A percentile compares a stretch with the other conserved stretches of the same genome.
Evolutionary conservation across 805 yeast species (phyloP).

Genomic region (Yarrowia keelungensis): DNA sequence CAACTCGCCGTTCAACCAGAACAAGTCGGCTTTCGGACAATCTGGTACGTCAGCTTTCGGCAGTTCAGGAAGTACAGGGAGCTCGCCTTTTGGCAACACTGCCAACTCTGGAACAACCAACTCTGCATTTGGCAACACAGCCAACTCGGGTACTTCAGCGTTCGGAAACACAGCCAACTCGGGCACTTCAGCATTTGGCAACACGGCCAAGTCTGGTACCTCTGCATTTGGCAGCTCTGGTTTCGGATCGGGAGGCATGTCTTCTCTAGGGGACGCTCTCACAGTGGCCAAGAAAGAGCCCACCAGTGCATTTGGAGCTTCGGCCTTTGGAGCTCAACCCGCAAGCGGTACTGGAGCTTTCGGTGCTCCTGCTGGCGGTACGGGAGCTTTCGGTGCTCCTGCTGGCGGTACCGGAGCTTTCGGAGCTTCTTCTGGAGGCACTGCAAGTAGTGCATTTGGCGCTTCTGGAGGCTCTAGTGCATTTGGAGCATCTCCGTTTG

Average conservation of each 20-base stretch:
- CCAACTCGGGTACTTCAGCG: neutral
- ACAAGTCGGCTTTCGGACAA: neutral
- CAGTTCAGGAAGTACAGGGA: neutral
- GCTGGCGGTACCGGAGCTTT: too few relatives aligned
- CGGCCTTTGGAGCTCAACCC: conserved; percentile 12
- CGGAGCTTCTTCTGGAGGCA: too few relatives aligned
- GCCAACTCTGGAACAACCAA: neutral
- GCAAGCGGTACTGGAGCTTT: too few relatives aligned
- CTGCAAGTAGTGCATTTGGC: neutral
- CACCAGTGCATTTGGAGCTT: neutral
- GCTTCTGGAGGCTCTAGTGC: conserved; percentile 50
- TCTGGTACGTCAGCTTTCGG: neutral
- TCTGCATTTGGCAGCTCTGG: neutral
- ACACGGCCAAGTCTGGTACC: neutral
- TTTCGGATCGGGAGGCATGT: conserved; percentile 13
- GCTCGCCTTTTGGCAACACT: neutral
- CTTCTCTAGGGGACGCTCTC: conserved; percentile 14
- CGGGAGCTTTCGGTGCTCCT: too few relatives aligned
- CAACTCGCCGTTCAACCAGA: neutral
- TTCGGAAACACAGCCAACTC: neutral
- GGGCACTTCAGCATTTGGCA: neutral
- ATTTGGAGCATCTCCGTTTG: conserved; percentile 5
- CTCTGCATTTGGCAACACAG: neutral
- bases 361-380: too few relatives aligned
- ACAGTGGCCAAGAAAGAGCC: conserved; percentile 5